A percentile compares a stretch with the other conserved stretches of the same genome.
phyloP scores from a whole-genome alignment of 2,329 filamentous ascomycete genomes.

The Neofusicoccum ribis region DNA sequence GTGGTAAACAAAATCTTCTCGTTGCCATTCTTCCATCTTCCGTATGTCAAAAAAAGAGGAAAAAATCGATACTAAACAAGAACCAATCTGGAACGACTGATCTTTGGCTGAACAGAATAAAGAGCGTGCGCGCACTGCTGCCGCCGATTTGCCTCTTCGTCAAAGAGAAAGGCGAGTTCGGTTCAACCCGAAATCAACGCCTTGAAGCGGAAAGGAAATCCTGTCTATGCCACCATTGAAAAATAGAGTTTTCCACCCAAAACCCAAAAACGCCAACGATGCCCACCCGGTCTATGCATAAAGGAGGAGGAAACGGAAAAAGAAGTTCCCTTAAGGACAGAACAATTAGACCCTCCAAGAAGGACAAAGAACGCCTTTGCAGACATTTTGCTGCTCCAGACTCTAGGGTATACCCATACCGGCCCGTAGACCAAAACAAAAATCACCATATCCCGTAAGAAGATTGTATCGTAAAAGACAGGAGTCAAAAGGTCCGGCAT shows the following conservation, averaged over 20 bases:
- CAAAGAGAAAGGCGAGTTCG: neutral
- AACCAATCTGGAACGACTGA: neutral
- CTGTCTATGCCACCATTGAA: neutral
- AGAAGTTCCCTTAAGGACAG: neutral
- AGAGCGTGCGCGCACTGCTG: neutral
- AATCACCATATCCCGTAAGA: neutral
- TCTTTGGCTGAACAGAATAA: neutral
- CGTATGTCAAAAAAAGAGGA: no score
- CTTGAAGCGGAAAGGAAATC: neutral
- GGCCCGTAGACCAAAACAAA: slow-evolving; percentile 3
- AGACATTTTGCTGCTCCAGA: slow-evolving; percentile 16
- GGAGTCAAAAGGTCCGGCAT: neutral
- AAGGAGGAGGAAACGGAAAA: slow-evolving; percentile 18
- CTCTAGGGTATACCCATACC: slow-evolving; percentile 20
- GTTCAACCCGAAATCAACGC: neutral
- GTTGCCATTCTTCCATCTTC: neutral
- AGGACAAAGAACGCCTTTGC: slow-evolving; percentile 12
- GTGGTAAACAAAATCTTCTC: neutral
- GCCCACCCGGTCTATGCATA: slow-evolving; percentile 25
- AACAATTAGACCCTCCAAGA: neutral
- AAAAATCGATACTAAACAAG: neutral
- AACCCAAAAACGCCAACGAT: slow-evolving; percentile 2
- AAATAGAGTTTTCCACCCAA: neutral
- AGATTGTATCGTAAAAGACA: neutral
- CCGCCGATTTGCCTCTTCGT: neutral